phyloP scores from a whole-genome alignment of 257 asterid genomes.

The Coffea canephora region DNA sequence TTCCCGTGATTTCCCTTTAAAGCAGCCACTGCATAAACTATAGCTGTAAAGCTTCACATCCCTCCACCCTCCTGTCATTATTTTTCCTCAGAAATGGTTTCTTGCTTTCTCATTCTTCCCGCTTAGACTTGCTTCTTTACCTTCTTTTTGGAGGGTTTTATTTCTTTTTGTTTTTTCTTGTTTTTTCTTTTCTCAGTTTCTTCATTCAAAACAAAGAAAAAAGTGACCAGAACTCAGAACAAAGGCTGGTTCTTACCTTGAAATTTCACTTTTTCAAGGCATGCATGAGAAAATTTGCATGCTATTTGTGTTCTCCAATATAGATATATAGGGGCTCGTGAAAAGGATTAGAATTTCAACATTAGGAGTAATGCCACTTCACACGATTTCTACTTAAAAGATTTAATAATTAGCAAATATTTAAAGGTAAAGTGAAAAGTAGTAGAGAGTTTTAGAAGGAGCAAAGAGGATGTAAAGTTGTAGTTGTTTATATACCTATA shows the following conservation, averaged over 20 bases:
- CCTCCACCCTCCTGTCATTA: conserved; percentile 17
- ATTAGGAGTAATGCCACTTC: not conserved
- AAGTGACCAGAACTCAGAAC: not conserved
- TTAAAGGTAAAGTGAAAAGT: not conserved
- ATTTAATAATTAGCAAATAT: not conserved
- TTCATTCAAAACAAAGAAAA: not conserved
- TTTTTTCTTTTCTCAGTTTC: conserved; percentile 1
- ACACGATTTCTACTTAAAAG: too few relatives aligned
- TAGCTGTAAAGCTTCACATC: conserved; percentile 33
- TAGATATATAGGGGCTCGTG: not conserved
- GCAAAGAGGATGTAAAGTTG: not conserved
- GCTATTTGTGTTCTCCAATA: not conserved
- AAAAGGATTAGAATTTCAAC: not conserved
- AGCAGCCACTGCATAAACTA: conserved; percentile 21
- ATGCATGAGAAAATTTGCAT: not conserved
- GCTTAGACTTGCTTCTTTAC: conserved; percentile 10
- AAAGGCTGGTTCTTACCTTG: not conserved
- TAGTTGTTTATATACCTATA: too few relatives aligned
- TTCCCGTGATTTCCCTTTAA: conserved; percentile 22
- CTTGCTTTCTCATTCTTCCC: conserved; percentile 14
- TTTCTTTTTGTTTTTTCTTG: not conserved
- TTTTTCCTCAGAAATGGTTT: conserved; percentile 4
- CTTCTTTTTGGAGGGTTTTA: not conserved
- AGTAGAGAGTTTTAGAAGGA: too few relatives aligned
- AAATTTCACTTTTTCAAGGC: not conserved